Conservation (phyloP, 129 eudicot genomes). For the Lonicera japonica region DNA sequence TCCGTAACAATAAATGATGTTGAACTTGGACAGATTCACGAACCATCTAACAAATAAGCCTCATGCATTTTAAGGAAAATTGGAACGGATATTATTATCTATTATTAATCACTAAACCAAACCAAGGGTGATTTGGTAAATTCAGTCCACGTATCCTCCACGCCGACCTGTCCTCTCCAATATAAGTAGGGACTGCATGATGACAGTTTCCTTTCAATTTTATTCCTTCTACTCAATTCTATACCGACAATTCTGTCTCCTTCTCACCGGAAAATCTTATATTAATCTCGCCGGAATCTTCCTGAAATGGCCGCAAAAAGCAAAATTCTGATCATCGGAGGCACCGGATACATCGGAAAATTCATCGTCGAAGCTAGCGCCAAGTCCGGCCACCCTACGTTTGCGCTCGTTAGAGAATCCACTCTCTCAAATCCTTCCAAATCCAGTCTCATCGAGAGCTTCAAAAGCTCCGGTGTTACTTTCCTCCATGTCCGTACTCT, state of each 20-base stretch:
- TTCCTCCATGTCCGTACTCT: constrained; percentile 10
- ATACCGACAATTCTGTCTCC: background rate
- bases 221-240: background rate
- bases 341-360: constrained; percentile 21
- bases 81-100: no score
- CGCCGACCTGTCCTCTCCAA: background rate
- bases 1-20: no score
- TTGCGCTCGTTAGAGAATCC: constrained; percentile 13
- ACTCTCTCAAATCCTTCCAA: constrained; percentile 8
- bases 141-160: background rate
- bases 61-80: no score
- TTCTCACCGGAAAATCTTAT: background rate
- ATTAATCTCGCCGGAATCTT: no score
- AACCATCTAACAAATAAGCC: no score
- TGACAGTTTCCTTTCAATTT: background rate
- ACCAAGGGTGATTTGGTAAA: background rate
- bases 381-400: constrained; percentile 14
- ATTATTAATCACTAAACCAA: no score
- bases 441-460: constrained; percentile 1
- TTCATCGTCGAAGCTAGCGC: constrained; percentile 20
- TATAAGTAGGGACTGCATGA: background rate
- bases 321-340: constrained; percentile 21
- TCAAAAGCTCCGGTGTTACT: constrained; percentile 16
- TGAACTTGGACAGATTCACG: background rate
- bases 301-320: constrained; percentile 11